Percentiles rank a stretch among this genome's conserved stretches.
phyloP scores from a whole-genome alignment of 2,329 filamentous ascomycete genomes.

The Xylaria sp. region DNA sequence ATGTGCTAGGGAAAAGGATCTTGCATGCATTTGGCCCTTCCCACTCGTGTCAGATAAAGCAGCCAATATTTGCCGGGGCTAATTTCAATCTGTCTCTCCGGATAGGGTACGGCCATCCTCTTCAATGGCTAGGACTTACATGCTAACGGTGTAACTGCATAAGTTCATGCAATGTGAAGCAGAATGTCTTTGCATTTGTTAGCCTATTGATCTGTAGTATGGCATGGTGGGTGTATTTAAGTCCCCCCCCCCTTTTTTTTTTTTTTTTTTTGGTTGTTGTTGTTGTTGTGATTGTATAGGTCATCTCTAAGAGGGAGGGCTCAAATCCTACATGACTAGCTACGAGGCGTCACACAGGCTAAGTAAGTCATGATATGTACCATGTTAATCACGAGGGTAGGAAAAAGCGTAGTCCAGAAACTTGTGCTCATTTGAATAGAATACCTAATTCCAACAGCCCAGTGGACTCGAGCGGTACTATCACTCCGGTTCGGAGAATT shows the following conservation, averaged over 20 bases:
- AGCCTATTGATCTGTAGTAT: neutral
- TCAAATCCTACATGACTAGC: slow-evolving; percentile 2
- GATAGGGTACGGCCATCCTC: neutral
- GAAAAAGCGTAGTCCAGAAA: slow-evolving; percentile 1
- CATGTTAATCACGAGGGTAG: slow-evolving; percentile 7
- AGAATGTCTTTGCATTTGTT: neutral
- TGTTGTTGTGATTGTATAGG: neutral
- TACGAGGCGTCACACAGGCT: neutral
- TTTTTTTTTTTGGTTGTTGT: slow-evolving; percentile 7
- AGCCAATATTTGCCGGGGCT: slow-evolving; percentile 34
- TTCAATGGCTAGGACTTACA: slow-evolving; percentile 6
- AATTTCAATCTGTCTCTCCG: slow-evolving; percentile 25
- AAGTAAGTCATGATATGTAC: slow-evolving; percentile 11
- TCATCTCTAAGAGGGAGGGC: neutral
- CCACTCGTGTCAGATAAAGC: slow-evolving; percentile 23
- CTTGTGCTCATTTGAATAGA: neutral
- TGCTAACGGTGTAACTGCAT: slow-evolving; percentile 7
- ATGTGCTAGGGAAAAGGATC: slow-evolving; percentile 30
- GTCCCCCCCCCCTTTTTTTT: slow-evolving; percentile 14
- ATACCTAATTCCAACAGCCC: neutral
- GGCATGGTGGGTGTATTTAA: neutral
- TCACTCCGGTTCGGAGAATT: slow-evolving; percentile 6
- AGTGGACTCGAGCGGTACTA: slow-evolving; percentile 1
- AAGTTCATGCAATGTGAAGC: neutral
- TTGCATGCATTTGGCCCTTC: slow-evolving; percentile 29